Conservation (phyloP, 768 basidiomycete genomes). For the Termitomyces sp. region DNA sequence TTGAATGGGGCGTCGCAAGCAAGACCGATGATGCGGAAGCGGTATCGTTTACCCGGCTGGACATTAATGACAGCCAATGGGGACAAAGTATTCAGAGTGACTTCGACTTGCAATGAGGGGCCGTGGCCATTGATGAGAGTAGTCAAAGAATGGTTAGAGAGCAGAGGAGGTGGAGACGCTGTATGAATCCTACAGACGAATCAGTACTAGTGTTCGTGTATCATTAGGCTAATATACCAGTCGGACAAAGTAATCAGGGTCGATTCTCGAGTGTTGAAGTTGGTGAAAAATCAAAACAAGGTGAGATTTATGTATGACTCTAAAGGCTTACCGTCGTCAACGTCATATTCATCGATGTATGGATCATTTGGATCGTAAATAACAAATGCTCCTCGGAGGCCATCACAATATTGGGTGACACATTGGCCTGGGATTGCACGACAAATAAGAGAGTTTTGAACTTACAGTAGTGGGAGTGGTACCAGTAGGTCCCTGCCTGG, state of each 20-base stretch:
- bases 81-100: slow-evolving; percentile 1
- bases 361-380: slow-evolving; percentile 28
- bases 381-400: neutral
- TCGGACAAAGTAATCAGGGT: slow-evolving; percentile 3
- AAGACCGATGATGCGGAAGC: slow-evolving; percentile 30
- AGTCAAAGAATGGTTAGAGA: neutral
- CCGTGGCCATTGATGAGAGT: neutral
- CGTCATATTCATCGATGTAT: slow-evolving; percentile 25
- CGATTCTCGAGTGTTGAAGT: neutral
- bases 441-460: slow-evolving; percentile 5
- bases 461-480: slow-evolving; percentile 19
- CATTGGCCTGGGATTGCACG: slow-evolving; percentile 29
- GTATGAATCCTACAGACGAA: neutral
- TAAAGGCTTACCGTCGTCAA: slow-evolving; percentile 5
- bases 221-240: neutral
- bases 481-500: slow-evolving; percentile 20
- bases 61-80: slow-evolving; percentile 31
- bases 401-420: slow-evolving; percentile 17
- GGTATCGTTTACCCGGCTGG: slow-evolving; percentile 27
- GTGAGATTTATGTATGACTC: neutral
- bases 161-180: neutral
- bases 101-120: neutral
- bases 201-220: neutral
- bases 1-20: slow-evolving; percentile 32
- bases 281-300: neutral